Evolutionary conservation across 148 eudicot species (phyloP).

Genomic region (Rhododendron ovatum): DNA sequence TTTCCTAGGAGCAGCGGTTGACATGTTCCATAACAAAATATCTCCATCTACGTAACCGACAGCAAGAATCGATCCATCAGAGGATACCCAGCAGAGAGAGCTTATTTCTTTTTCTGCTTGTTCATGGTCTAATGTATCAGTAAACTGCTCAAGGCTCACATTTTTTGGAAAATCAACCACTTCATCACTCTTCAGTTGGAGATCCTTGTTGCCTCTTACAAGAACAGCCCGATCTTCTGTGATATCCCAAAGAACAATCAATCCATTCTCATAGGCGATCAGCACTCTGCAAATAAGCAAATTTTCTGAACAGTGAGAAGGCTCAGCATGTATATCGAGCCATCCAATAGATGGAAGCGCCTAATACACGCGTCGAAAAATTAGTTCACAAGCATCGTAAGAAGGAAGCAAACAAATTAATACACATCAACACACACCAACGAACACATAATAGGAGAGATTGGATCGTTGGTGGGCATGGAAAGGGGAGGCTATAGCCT

Average conservation of each 20-base stretch:
- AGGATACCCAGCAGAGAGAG: conserved; percentile 89
- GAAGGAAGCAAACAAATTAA: background rate
- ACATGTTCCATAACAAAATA: conserved; percentile 79
- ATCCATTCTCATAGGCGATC: conserved; percentile 78
- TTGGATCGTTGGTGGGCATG: background rate
- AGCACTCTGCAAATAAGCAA: conserved; percentile 54
- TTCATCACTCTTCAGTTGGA: conserved; percentile 32
- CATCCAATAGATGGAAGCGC: background rate
- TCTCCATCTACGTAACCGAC: conserved; percentile 98
- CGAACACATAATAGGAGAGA: background rate
- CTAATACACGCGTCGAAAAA: background rate
- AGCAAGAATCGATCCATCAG: conserved; percentile 86
- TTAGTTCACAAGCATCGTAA: background rate
- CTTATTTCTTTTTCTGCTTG: conserved; percentile 74
- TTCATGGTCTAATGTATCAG: conserved; percentile 36
- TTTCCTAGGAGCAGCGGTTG: conserved; percentile 29
- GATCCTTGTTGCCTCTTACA: conserved; percentile 59
- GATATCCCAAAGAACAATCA: conserved; percentile 82
- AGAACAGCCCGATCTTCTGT: conserved; percentile 57
- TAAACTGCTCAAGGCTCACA: conserved; percentile 23
- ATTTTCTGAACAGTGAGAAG: background rate
- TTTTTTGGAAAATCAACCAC: conserved; percentile 28
- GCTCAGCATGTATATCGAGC: background rate
- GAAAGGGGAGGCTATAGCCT: background rate
- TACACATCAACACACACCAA: background rate